Evolutionary conservation across 1,139 yeast genomes (phyloP), one percentile per base, ranked within the genome.

Genomic region (Candida albicans): DNA sequence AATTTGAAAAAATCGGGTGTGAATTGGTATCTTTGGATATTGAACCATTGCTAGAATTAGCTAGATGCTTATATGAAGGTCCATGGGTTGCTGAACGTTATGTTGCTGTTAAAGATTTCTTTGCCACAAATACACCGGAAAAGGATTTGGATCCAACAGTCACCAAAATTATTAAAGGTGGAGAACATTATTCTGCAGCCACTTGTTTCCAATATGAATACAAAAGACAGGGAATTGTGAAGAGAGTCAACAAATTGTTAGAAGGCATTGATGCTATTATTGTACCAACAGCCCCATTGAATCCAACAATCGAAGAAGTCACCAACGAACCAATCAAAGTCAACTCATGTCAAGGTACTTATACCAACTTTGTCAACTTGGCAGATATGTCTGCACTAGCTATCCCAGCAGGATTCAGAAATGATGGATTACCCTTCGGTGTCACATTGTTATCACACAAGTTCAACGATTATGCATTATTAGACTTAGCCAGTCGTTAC

Each of bases 31-130:
- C 82, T 9, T 64, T 83, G 33, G 90, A 88, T 64, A 89, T 91
- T 58, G 67, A 82, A 10, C 86, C 90, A 9, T 73, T 93, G 40
- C 70, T 87, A 50, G 87, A 85, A 38, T 75, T 93, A 49, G 99
- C 98, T n/a, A 79, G 79, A 53, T 85, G 93, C 59, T 76, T 93
- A 36, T 93, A 93, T 63, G 97, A 91, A 57, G 99, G 99, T 45
- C 88, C 98, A n/a, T 93, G 99, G 99, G 98, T 93, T 9, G 87
- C 95, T 25, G 99, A 93, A 69, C 80, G 99, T 54, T 90, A 82
- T 67, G 81, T 89, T 50, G 96, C 96, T 14, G 79, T 82, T 33
- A 79, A 81, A 54, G 87, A 84, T 33, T 87, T 90, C 58, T 73
- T 87, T 45, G 77, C 73, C n/a, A 70, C 87, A 14, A 77, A 82